Evolutionary conservation across 164 flowering plant genomes (phyloP).

Genomic region (Umbellularia californica): DNA sequence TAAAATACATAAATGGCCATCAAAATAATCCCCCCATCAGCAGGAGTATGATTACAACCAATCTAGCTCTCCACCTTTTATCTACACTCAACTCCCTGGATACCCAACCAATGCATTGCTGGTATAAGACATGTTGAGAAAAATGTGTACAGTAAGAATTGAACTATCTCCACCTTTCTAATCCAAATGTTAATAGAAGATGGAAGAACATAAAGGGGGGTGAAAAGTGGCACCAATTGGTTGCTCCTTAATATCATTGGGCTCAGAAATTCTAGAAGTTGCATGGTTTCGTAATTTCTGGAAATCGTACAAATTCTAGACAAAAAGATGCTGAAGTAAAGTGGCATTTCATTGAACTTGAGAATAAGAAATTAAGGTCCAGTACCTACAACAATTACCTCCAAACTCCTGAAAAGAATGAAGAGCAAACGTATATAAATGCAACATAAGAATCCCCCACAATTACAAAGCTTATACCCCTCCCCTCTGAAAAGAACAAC

Average conservation of each 20-base stretch:
- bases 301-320: no score
- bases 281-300: not conserved
- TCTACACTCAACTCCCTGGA: no score
- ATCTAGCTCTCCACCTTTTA: no score
- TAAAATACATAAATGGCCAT: no score
- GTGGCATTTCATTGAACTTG: not conserved
- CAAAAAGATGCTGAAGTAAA: not conserved
- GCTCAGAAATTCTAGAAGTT: not conserved
- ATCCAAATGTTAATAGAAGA: not conserved
- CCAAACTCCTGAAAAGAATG: not conserved
- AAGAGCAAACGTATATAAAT: no score
- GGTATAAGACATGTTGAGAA: no score
- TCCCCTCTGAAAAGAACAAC: not conserved
- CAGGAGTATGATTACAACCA: no score
- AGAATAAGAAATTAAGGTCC: not conserved
- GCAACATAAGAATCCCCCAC: not conserved
- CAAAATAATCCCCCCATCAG: no score
- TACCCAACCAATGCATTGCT: no score
- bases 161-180: not conserved
- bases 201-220: not conserved
- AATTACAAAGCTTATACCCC: not conserved
- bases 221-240: no score
- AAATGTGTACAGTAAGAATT: no score
- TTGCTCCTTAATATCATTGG: no score
- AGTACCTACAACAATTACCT: not conserved